Evolutionary conservation across 352 stramenopile genomes (phyloP).

Genomic region (Phytophthora palmivora): DNA sequence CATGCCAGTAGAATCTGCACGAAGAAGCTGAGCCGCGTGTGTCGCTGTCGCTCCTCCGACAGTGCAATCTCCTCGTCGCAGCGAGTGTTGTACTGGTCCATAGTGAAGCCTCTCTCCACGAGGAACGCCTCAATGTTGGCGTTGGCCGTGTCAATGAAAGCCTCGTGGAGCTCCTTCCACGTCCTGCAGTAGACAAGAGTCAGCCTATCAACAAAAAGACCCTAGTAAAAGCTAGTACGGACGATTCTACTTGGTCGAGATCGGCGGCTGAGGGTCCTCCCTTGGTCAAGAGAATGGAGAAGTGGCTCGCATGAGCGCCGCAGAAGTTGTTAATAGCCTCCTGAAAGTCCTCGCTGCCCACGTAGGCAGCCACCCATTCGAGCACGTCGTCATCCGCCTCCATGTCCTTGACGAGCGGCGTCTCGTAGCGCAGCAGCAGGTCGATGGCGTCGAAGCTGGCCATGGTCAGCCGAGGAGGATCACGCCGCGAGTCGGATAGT

Average conservation of each 20-base stretch:
- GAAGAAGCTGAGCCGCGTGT: slow-evolving; percentile 82
- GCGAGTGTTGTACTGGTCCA: slow-evolving; percentile 73
- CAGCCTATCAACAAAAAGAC: neutral
- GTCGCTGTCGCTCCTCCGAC: slow-evolving; percentile 75
- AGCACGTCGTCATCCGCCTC: slow-evolving; percentile 80
- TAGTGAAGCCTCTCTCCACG: slow-evolving; percentile 60
- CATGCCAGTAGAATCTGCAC: slow-evolving; percentile 83
- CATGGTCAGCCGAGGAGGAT: slow-evolving; percentile 23
- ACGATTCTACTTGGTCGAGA: slow-evolving; percentile 68
- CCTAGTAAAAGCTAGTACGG: slow-evolving; percentile 10
- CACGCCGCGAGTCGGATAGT: slow-evolving; percentile 11
- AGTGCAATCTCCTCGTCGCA: slow-evolving; percentile 78
- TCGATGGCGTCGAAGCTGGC: slow-evolving; percentile 82
- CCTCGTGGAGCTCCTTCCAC: slow-evolving; percentile 75
- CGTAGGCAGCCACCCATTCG: slow-evolving; percentile 79
- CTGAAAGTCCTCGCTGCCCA: slow-evolving; percentile 78
- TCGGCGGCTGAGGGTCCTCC: slow-evolving; percentile 63
- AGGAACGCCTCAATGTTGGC: slow-evolving; percentile 77
- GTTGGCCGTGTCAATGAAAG: slow-evolving; percentile 77
- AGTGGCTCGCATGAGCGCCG: slow-evolving; percentile 61
- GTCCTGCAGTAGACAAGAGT: slow-evolving; percentile 25
- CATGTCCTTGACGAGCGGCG: slow-evolving; percentile 85
- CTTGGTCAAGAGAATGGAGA: slow-evolving; percentile 69
- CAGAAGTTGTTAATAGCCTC: slow-evolving; percentile 71
- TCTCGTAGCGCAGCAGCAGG: slow-evolving; percentile 80